Conservation (phyloP, 2,329 filamentous ascomycete species). For the Stemphylium beticola region DNA sequence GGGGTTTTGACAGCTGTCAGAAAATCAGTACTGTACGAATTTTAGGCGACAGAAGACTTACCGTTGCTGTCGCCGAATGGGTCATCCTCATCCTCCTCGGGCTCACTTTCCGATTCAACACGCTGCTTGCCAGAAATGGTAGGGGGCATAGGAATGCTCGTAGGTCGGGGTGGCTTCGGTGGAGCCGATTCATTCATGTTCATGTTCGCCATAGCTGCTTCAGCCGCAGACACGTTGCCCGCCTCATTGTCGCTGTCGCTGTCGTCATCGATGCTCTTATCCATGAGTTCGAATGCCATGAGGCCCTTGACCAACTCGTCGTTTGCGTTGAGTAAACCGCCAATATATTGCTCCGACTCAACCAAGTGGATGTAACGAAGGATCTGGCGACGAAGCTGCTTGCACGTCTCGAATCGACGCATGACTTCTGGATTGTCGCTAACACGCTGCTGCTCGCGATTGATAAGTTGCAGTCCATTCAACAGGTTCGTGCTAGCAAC, state of each 20-base stretch:
- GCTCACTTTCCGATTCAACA: slow-evolving; percentile 62
- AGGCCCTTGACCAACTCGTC: slow-evolving; percentile 93
- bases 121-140: slow-evolving; percentile 44
- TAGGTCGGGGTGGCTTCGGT: slow-evolving; percentile 56
- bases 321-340: slow-evolving; percentile 88
- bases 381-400: slow-evolving; percentile 81
- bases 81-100: slow-evolving; percentile 71
- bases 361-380: slow-evolving; percentile 92
- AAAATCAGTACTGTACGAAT: slow-evolving; percentile 8
- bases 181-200: slow-evolving; percentile 55
- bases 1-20: slow-evolving; percentile 60
- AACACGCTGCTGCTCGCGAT: slow-evolving; percentile 85
- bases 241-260: slow-evolving; percentile 65
- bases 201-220: slow-evolving; percentile 55
- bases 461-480: slow-evolving; percentile 87
- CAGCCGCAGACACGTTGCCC: slow-evolving; percentile 30
- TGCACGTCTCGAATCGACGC: slow-evolving; percentile 83
- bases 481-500: slow-evolving; percentile 89
- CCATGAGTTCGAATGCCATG: slow-evolving; percentile 93
- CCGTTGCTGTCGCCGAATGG: slow-evolving; percentile 85
- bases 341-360: slow-evolving; percentile 88
- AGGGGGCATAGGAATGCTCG: slow-evolving; percentile 49
- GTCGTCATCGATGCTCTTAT: slow-evolving; percentile 79
- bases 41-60: slow-evolving; percentile 10
- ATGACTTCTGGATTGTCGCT: slow-evolving; percentile 81